Base-by-base conservation (phyloP, 2,329 filamentous ascomycete genomes). In the Xylariaceae sp. region DNA sequence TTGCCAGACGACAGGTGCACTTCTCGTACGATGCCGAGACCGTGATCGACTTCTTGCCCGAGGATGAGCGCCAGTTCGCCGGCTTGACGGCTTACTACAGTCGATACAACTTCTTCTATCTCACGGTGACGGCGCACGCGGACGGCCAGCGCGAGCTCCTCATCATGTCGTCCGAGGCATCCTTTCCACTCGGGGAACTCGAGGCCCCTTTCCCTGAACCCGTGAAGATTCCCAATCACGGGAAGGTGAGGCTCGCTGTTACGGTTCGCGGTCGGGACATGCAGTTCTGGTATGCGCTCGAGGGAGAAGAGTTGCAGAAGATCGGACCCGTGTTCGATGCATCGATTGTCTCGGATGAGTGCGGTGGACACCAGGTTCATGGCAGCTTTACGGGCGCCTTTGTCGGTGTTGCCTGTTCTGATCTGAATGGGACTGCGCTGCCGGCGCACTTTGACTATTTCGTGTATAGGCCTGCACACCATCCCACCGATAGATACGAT, bases 361-460 rank as follows among this genome's bases (percentile, higher is more conserved):
- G 84, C 59, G 84, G 84, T 8, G 84, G 83, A 0, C 83, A 86
- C 62, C 78, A 80, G 61, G 77, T 74, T 2, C 82, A 86, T 62
- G 84, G 84, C 1, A 87, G 84, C 68, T 87, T 87, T 62, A 87
- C 84, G 0, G 84, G 84, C 0, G 82, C 84, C 0, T 84, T 84
- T 73, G 78, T 83, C 0, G 82, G 82, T 0, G 71, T 84, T 62
- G 81, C 82, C 0, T 80, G 78, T 47, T 83, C 80, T 2, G 82
- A 84, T 68, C 57, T 83, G 48, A 83, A 84, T 57, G 82, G 82
- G 2, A 77, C 76, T 13, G 79, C 73, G 7, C 62, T 70, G 56
- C 68, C 72, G 55, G 81, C 82, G 0, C 72, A 61, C 3, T 84
- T 84, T 70, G 80, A 82, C 58, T 77, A 80, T 49, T 81, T 84